These are phyloP conservation scores for Alternaria angustiovoidea DNA, from an alignment of 2,329 filamentous ascomycete genomes.

Conservation along the genomic window DNA sequence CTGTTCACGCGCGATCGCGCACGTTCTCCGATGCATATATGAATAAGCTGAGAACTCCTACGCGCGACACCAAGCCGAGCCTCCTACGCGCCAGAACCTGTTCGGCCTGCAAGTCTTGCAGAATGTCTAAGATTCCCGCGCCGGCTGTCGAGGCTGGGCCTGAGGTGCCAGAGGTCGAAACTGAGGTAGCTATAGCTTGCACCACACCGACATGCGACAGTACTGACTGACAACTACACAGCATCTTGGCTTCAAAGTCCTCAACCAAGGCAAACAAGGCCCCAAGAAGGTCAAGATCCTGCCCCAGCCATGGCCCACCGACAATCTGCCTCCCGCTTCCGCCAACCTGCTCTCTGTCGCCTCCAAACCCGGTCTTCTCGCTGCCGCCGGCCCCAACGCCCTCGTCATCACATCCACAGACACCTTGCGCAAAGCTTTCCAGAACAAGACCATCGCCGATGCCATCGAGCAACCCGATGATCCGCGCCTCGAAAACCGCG, in stretches of 20 bases:
- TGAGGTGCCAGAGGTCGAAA: conserved; percentile 79
- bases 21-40: conserved; percentile 40
- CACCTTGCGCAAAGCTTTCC: conserved; percentile 78
- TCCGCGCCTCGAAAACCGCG: conserved; percentile 40
- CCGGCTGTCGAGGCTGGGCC: conserved; percentile 63
- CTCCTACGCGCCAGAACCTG: conserved; percentile 62
- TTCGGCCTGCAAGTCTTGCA: conserved; percentile 70
- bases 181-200: conserved; percentile 67
- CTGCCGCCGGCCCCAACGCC: conserved; percentile 83
- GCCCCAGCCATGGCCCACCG: conserved; percentile 76
- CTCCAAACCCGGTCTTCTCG: conserved; percentile 79
- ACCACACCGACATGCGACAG: background rate
- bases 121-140: conserved; percentile 53
- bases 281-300: conserved; percentile 83
- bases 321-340: conserved; percentile 74
- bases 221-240: conserved; percentile 27
- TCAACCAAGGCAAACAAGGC: conserved; percentile 64
- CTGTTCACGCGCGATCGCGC: conserved; percentile 22
- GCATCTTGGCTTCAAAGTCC: conserved; percentile 81
- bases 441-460: conserved; percentile 48
- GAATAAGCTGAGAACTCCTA: conserved; percentile 30
- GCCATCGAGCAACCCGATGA: conserved; percentile 13
- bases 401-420: conserved; percentile 81
- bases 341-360: conserved; percentile 87
- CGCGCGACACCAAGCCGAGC: conserved; percentile 39